These are phyloP conservation scores for Fraxinus ornus DNA, from an alignment of 305 asterid species.

Conservation along the genomic window DNA sequence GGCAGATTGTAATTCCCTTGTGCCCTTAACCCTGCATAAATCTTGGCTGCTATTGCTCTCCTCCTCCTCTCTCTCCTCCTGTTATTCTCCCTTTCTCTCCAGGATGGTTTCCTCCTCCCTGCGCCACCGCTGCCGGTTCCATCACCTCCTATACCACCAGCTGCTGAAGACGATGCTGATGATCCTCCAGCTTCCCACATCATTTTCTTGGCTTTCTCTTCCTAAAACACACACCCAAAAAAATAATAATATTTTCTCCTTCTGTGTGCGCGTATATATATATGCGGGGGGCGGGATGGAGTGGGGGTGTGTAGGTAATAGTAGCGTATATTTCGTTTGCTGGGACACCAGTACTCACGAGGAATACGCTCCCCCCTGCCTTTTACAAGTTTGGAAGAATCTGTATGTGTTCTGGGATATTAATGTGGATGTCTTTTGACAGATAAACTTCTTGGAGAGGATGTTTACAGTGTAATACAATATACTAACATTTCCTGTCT, in stretches of 20 bases:
- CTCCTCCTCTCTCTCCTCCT: constrained; percentile 72
- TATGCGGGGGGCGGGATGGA: neutral
- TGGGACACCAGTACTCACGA: constrained; percentile 44
- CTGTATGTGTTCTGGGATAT: constrained; percentile 18
- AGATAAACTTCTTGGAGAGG: constrained; percentile 3
- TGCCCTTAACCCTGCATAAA: neutral
- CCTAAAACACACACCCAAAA: neutral
- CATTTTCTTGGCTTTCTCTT: constrained; percentile 28
- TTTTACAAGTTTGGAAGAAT: constrained; percentile 36
- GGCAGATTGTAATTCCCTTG: neutral
- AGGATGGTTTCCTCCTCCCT: constrained; percentile 79
- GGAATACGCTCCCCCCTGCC: constrained; percentile 41
- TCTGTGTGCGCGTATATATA: neutral
- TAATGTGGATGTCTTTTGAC: constrained; percentile 15
- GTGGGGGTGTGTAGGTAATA: constrained; percentile 18
- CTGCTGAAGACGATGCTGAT: constrained; percentile 40
- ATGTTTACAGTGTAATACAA: neutral
- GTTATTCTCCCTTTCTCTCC: constrained; percentile 84
- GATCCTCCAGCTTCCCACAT: constrained; percentile 71
- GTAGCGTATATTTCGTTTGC: constrained; percentile 34
- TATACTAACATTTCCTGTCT: neutral
- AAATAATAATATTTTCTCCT: neutral
- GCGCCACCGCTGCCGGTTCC: constrained; percentile 30
- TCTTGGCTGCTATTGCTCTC: neutral
- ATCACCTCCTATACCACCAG: constrained; percentile 34